Conservation (phyloP, 2,329 filamentous ascomycete species). For the Colletotrichum sp. region DNA sequence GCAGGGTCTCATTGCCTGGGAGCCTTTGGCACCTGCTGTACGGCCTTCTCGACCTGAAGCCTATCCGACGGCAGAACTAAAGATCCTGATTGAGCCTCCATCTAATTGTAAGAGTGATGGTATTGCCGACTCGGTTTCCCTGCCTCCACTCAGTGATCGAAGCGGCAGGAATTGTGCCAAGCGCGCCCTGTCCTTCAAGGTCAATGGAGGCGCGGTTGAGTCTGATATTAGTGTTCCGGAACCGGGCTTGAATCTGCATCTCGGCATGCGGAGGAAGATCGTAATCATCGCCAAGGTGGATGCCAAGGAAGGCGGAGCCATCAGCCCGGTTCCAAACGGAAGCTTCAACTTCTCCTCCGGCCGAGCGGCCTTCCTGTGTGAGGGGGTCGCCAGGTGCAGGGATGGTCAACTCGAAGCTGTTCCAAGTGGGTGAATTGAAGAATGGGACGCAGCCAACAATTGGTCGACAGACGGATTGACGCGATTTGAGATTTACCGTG, state of each 20-base stretch:
- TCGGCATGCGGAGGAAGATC: not conserved
- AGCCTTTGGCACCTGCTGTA: too few species aligned
- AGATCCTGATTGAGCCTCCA: not conserved
- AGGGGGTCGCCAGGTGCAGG: not conserved
- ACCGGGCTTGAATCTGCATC: not conserved
- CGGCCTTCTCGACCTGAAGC: too few species aligned
- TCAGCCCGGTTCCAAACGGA: not conserved
- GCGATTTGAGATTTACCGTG: not conserved
- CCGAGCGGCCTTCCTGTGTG: not conserved
- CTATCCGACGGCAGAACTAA: not conserved
- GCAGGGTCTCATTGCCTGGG: too few species aligned
- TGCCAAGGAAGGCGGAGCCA: not conserved
- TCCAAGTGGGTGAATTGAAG: not conserved
- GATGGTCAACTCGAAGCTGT: not conserved
- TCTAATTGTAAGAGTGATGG: not conserved
- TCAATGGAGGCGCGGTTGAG: not conserved
- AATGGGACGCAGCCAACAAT: not conserved
- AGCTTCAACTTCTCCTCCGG: not conserved
- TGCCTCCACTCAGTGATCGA: not conserved
- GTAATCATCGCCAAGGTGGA: not conserved
- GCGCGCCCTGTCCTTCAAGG: not conserved
- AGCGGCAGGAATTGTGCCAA: not conserved
- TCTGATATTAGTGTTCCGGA: not conserved
- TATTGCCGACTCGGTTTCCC: not conserved
- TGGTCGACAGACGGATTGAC: not conserved